Evolutionary conservation across 441 rosid species (phyloP).

Genomic region (Euphorbia celastroides): DNA sequence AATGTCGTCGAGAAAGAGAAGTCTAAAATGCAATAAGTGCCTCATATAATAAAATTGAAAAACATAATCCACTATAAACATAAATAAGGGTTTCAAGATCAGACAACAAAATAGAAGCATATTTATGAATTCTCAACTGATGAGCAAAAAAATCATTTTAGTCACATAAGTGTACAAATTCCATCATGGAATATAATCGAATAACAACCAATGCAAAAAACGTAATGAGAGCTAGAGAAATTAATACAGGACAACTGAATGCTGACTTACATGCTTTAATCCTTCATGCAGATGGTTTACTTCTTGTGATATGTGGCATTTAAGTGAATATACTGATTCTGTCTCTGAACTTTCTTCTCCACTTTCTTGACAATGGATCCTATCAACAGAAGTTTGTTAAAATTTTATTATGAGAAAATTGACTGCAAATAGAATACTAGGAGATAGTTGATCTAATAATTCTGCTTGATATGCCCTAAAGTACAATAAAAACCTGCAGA

Average conservation of each 20-base stretch:
- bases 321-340: constrained; percentile 74
- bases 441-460: background rate
- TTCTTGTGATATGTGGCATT: constrained; percentile 92
- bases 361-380: constrained; percentile 89
- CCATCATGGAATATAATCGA: background rate
- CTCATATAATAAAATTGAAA: background rate
- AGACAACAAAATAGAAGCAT: background rate
- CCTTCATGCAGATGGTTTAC: constrained; percentile 98
- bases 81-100: background rate
- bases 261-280: constrained; percentile 72
- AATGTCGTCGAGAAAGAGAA: background rate
- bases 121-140: background rate
- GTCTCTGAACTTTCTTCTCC: constrained; percentile 88
- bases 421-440: background rate
- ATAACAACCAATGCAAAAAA: background rate
- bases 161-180: background rate
- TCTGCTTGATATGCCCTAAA: background rate
- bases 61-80: background rate
- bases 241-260: background rate
- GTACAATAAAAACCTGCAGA: background rate
- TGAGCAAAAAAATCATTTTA: background rate
- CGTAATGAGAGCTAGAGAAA: background rate
- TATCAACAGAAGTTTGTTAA: constrained; percentile 19
- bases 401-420: background rate
- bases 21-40: background rate